Percentiles rank a stretch among this genome's conserved stretches.
Evolutionary conservation across 306 rosid genomes (phyloP).

Genomic region (Corylus americana): DNA sequence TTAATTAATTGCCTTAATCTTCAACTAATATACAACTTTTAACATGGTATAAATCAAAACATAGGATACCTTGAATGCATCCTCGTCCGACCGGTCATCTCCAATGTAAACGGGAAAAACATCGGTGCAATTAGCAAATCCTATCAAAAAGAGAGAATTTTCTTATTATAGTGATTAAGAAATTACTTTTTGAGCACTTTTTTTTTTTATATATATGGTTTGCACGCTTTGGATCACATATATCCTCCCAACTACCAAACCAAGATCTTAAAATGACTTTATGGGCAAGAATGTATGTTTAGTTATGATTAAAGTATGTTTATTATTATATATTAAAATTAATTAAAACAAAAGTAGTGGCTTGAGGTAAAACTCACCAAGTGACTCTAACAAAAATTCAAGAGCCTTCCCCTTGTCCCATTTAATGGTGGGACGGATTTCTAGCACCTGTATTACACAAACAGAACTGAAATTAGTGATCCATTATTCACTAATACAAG

Average conservation of each 20-base stretch:
- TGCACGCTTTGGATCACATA: not conserved
- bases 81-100: conserved; percentile 94
- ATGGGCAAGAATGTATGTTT: conserved; percentile 8
- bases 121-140: conserved; percentile 72
- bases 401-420: conserved; percentile 99
- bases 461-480: conserved; percentile 28
- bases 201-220: not conserved
- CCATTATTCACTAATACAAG: conserved; percentile 18
- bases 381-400: conserved; percentile 87
- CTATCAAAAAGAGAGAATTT: conserved; percentile 46
- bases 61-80: conserved; percentile 89
- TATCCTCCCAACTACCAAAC: conserved; percentile 18
- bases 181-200: not conserved
- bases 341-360: not conserved
- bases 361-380: conserved; percentile 55
- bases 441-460: conserved; percentile 67
- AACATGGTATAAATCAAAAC: conserved; percentile 8
- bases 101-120: conserved; percentile 95
- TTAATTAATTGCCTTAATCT: not conserved
- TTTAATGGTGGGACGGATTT: conserved; percentile 92
- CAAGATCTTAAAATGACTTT: conserved; percentile 2
- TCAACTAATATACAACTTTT: not conserved
- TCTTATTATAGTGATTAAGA: no score
- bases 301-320: conserved; percentile 16
- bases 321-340: not conserved